Percentiles rank a stretch among this genome's conserved stretches.
phyloP scores from a whole-genome alignment of 179 eudicot species.

The Heliamphora pulchella region DNA sequence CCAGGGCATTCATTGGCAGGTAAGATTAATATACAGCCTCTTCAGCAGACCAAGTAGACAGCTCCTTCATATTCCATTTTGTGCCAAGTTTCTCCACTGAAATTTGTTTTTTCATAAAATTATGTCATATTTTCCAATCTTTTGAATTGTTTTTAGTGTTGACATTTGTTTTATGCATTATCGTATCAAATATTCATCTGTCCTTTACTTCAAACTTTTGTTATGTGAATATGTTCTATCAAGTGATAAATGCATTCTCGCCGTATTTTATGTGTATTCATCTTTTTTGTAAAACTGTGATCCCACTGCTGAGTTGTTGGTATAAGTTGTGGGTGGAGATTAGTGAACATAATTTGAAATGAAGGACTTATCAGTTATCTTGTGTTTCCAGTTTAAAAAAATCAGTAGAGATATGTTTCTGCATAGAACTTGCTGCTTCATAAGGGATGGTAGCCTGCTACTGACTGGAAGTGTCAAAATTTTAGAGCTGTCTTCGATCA shows the following conservation, averaged over 20 bases:
- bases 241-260: background rate
- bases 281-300: background rate
- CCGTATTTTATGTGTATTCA: background rate
- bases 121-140: background rate
- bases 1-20: constrained; percentile 96
- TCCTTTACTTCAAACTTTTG: background rate
- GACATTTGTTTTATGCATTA: background rate
- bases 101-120: background rate
- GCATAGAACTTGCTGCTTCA: background rate
- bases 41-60: background rate
- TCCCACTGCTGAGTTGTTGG: background rate
- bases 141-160: background rate
- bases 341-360: background rate
- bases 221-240: background rate
- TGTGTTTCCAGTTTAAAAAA: background rate
- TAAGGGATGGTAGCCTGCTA: background rate
- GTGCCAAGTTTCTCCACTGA: background rate
- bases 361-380: background rate
- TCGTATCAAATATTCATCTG: background rate
- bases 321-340: background rate
- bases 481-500: background rate
- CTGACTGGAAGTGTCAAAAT: background rate
- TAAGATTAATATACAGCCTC: constrained; percentile 19
- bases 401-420: background rate
- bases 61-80: background rate